A percentile compares a stretch with the other conserved stretches of the same genome.
phyloP scores from a whole-genome alignment of 768 basidiomycete species.

The Lyophyllum decastes region DNA sequence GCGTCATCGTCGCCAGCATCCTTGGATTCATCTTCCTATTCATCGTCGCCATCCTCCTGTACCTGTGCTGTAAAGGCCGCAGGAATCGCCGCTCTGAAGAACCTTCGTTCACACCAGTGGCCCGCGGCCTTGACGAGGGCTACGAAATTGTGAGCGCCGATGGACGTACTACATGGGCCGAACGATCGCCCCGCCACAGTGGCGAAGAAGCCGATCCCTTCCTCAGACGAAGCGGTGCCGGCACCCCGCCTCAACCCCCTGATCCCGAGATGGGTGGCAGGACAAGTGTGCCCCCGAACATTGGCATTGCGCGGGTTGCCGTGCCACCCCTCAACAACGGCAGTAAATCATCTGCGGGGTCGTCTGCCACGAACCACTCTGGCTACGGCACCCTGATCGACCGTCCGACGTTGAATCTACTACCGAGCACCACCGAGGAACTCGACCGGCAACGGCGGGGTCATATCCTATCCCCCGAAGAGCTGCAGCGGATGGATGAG shows the following conservation, averaged over 20 bases:
- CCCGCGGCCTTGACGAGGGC: slow-evolving; percentile 32
- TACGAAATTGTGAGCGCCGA: slow-evolving; percentile 41
- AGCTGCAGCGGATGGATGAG: slow-evolving; percentile 37
- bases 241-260: slow-evolving; percentile 8
- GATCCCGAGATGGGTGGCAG: slow-evolving; percentile 23
- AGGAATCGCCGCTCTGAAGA: slow-evolving; percentile 31
- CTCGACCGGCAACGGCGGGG: slow-evolving; percentile 32
- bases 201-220: slow-evolving; percentile 74
- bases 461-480: slow-evolving; percentile 35
- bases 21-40: slow-evolving; percentile 61
- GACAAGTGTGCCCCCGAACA: slow-evolving; percentile 22
- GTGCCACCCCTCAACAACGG: slow-evolving; percentile 28
- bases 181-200: slow-evolving; percentile 68
- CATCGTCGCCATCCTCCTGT: slow-evolving; percentile 45
- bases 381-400: slow-evolving; percentile 45
- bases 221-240: slow-evolving; percentile 39
- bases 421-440: slow-evolving; percentile 32
- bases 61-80: slow-evolving; percentile 52
- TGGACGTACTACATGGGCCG: slow-evolving; percentile 43
- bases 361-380: slow-evolving; percentile 43
- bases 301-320: slow-evolving; percentile 40
- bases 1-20: slow-evolving; percentile 61
- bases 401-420: slow-evolving; percentile 39
- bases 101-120: slow-evolving; percentile 25
- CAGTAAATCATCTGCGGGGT: slow-evolving; percentile 39